phyloP scores from a whole-genome alignment of 805 yeast genomes.

The Nakazawaea wickerhamii region DNA sequence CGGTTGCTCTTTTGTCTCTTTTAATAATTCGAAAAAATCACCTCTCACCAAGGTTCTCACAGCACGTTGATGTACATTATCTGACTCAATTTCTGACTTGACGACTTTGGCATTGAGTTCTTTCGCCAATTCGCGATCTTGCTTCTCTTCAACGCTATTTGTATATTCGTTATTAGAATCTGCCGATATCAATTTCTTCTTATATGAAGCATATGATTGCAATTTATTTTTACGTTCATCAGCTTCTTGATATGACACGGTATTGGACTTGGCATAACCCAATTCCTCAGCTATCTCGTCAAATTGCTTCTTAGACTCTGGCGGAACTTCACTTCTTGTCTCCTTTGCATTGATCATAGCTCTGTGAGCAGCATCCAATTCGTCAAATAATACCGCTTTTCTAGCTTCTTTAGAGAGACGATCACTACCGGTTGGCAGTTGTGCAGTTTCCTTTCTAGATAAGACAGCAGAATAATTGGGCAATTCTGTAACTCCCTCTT shows the following conservation, averaged over 20 bases:
- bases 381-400: slow-evolving; percentile 47
- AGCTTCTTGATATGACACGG: slow-evolving; percentile 43
- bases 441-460: slow-evolving; percentile 14
- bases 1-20: slow-evolving; percentile 20
- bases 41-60: slow-evolving; percentile 69
- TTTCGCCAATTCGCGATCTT: slow-evolving; percentile 56
- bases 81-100: slow-evolving; percentile 51
- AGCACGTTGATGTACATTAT: slow-evolving; percentile 49
- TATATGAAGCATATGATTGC: slow-evolving; percentile 53
- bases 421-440: slow-evolving; percentile 24
- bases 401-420: slow-evolving; percentile 32
- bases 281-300: slow-evolving; percentile 27
- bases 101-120: slow-evolving; percentile 46
- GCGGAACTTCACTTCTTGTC: slow-evolving; percentile 29
- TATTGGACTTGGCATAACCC: slow-evolving; percentile 38
- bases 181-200: slow-evolving; percentile 56
- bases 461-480: slow-evolving; percentile 46
- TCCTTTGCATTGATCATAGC: slow-evolving; percentile 54
- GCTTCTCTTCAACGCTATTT: slow-evolving; percentile 58
- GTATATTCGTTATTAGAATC: slow-evolving; percentile 49
- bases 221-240: slow-evolving; percentile 43
- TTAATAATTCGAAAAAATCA: slow-evolving; percentile 44
- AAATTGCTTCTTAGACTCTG: slow-evolving; percentile 24
- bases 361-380: slow-evolving; percentile 51
- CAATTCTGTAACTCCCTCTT: slow-evolving; percentile 53